These are phyloP conservation scores for Saccharomyces pastorianus DNA, from an alignment of 1,139 yeast species.

Conservation along the genomic window DNA sequence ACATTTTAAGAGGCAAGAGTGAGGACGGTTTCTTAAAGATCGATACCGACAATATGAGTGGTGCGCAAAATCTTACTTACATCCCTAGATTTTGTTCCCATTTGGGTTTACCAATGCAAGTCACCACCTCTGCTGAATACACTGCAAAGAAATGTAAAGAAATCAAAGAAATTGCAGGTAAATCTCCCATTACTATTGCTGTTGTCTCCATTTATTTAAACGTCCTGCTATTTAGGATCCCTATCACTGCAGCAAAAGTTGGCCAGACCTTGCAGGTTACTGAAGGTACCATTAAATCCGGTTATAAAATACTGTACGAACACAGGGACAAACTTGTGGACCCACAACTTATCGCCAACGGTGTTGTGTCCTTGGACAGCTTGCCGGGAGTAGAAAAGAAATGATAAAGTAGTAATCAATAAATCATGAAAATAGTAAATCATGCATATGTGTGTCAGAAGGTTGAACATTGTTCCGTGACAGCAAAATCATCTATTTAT, in stretches of 20 bases:
- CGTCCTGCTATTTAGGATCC: slow-evolving; percentile 68
- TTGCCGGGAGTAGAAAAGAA: slow-evolving; percentile 42
- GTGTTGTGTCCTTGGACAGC: slow-evolving; percentile 55
- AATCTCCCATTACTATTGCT: slow-evolving; percentile 95
- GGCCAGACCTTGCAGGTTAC: slow-evolving; percentile 96
- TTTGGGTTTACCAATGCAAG: slow-evolving; percentile 74
- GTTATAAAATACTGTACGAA: slow-evolving; percentile 75
- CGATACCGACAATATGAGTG: slow-evolving; percentile 55
- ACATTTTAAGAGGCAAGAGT: slow-evolving; percentile 60
- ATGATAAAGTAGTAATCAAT: slow-evolving; percentile 15
- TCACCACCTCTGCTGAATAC: slow-evolving; percentile 88
- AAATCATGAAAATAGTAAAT: neutral
- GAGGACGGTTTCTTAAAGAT: slow-evolving; percentile 34
- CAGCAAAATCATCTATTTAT: neutral
- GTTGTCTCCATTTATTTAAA: slow-evolving; percentile 97
- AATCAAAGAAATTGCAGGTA: slow-evolving; percentile 89
- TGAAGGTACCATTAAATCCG: slow-evolving; percentile 93
- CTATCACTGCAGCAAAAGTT: slow-evolving; percentile 62
- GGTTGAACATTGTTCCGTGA: neutral
- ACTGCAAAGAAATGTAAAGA: slow-evolving; percentile 86
- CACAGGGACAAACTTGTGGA: slow-evolving; percentile 66
- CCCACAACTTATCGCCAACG: slow-evolving; percentile 69
- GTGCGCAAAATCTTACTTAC: slow-evolving; percentile 88
- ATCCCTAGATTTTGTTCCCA: slow-evolving; percentile 95
- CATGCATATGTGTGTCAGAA: neutral